Conservation (phyloP, 345 rosid genomes). For the Aquilaria sinensis region DNA sequence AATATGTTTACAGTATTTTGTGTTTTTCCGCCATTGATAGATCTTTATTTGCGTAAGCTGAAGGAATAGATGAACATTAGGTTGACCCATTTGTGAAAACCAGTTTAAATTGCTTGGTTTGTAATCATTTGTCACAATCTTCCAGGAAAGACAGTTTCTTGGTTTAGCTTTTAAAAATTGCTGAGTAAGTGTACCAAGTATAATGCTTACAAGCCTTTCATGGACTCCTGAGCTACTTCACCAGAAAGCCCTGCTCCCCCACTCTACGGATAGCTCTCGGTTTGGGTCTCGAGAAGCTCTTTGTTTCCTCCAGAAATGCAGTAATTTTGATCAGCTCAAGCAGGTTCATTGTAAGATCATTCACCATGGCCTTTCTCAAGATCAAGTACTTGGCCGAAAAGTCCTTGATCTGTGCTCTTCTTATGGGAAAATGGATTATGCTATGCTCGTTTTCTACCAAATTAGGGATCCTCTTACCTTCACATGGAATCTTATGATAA, state of each 20-base stretch:
- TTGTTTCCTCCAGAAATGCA: slow-evolving; percentile 33
- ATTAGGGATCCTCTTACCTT: slow-evolving; percentile 31
- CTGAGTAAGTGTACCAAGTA: neutral
- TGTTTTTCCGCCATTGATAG: too few relatives aligned
- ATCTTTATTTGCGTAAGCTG: too few relatives aligned
- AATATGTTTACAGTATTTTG: too few relatives aligned
- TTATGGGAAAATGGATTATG: slow-evolving; percentile 35
- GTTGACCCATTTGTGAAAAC: too few relatives aligned
- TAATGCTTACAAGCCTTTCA: slow-evolving; percentile 30
- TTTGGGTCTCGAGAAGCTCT: slow-evolving; percentile 39
- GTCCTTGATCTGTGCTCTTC: slow-evolving; percentile 44
- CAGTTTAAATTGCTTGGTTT: too few relatives aligned
- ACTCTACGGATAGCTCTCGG: slow-evolving; percentile 1
- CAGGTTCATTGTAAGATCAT: slow-evolving; percentile 52
- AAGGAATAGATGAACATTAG: too few relatives aligned
- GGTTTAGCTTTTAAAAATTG: too few relatives aligned
- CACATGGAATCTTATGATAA: slow-evolving; percentile 74
- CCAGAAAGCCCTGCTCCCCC: slow-evolving; percentile 7
- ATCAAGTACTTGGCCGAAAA: slow-evolving; percentile 55
- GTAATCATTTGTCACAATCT: too few relatives aligned
- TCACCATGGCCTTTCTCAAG: slow-evolving; percentile 33
- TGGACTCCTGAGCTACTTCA: slow-evolving; percentile 17
- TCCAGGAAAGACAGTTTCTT: too few relatives aligned
- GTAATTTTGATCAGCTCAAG: slow-evolving; percentile 45
- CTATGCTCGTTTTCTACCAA: slow-evolving; percentile 45